Base-by-base conservation (phyloP, 768 basidiomycete genomes). In the Leccinum barrowsii region DNA sequence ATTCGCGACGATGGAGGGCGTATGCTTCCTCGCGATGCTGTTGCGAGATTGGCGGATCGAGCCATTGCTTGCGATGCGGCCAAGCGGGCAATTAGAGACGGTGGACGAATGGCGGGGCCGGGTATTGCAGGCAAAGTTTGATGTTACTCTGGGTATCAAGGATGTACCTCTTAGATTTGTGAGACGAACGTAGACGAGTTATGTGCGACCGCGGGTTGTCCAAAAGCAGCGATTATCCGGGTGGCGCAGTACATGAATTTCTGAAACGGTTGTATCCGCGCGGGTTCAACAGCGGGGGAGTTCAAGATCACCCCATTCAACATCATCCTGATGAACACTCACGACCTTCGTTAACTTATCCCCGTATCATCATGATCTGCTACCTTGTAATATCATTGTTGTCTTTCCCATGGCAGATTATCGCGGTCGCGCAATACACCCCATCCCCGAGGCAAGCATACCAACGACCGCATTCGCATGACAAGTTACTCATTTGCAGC, bases 1-100 rank as follows among this genome's bases (percentile, higher is more conserved):
- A 59, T 86, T 86, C 61, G 81, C 84, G 3, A 74, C 76, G 1
- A 76, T 74, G 0, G 83, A 86, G 63, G 74, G 76, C 2, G 76
- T 85, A 17, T 78, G 76, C 51, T 82, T 85, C 73, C 74, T 86
- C 19, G 75, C 81, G 1, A 69, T 75, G 63, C 63, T 85, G 7
- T 67, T 85, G 21, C 74, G 80, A 17, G 84, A 85, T 48, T 85
- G 79, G 79, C 75, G 70, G 28, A 65, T 86, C 11, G 77, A 80
- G 52, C 81, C 82, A 1, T 54, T 76, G n/a, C 65, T 84, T 26
- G 51, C 61, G 21, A 52, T 32, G 44, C 50, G 58, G 21, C 47
- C 50, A 3, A 30, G 51, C 3, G 63, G 70, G 28, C 56, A 49
- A 30, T 34, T 50, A 3, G 65, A 67, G 52, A 67, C 58, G 2